phyloP scores from a whole-genome alignment of 352 stramenopile species.

The Aphanomyces stellatus region DNA sequence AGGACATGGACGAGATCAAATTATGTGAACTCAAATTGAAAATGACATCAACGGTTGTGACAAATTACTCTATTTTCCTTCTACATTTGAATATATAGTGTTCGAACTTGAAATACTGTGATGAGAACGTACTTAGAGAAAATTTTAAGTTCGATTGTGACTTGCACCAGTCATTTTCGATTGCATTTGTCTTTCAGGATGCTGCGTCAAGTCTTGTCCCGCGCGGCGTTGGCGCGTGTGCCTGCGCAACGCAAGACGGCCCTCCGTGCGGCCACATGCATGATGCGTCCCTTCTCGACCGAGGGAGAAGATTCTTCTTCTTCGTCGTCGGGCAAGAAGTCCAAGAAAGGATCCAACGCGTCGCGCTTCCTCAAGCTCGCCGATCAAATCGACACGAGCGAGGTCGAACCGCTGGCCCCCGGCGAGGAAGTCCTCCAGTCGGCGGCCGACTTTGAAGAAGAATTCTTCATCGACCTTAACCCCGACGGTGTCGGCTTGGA shows the following conservation, averaged over 20 bases:
- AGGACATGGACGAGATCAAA: too few relatives aligned
- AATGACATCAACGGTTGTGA: too few relatives aligned
- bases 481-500: conserved; percentile 56
- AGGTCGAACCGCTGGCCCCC: conserved; percentile 29
- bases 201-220: neutral
- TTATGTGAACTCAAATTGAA: too few relatives aligned
- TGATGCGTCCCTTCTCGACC: neutral
- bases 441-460: conserved; percentile 30
- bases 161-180: conserved; percentile 5
- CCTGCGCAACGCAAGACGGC: too few relatives aligned
- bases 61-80: too few relatives aligned
- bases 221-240: neutral
- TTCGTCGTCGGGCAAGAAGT: neutral
- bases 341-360: conserved; percentile 16
- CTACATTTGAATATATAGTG: too few relatives aligned
- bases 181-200: neutral
- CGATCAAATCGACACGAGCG: conserved; percentile 40
- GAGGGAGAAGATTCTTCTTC: too few relatives aligned
- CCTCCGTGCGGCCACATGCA: neutral
- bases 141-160: neutral
- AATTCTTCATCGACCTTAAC: conserved; percentile 44
- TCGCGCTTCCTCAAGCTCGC: conserved; percentile 71
- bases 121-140: neutral
- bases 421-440: conserved; percentile 56
- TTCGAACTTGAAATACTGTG: conserved; percentile 3